Conservation (phyloP, 495 filamentous ascomycete genomes). For the Pseudomonodictys pantanalensis region DNA sequence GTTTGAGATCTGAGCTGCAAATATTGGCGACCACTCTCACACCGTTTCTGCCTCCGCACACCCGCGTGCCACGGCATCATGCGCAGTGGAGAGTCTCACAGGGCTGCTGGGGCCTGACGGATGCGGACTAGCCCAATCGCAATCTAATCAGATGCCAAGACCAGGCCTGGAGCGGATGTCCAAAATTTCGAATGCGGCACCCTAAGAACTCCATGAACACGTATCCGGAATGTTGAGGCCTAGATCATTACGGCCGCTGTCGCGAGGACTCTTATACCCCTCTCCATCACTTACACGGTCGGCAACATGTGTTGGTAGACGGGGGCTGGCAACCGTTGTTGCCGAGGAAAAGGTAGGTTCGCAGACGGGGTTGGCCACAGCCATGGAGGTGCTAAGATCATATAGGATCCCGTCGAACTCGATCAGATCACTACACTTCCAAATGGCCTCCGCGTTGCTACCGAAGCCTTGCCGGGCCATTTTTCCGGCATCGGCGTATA, state of each 20-base stretch:
- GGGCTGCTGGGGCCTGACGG: too few species aligned
- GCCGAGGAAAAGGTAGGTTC: conserved; percentile 33
- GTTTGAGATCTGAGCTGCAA: too few species aligned
- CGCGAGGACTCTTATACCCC: conserved; percentile 20
- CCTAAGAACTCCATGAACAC: too few species aligned
- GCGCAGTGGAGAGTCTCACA: too few species aligned
- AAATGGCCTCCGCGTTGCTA: conserved; percentile 93
- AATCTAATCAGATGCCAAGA: too few species aligned
- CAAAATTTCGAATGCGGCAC: not conserved
- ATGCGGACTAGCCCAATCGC: too few species aligned
- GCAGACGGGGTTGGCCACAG: not conserved
- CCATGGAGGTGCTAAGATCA: not conserved
- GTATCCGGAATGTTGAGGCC: conserved; percentile 28
- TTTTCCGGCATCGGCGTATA: conserved; percentile 96
- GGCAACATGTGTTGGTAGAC: conserved; percentile 1
- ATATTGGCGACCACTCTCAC: too few species aligned
- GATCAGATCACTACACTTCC: conserved; percentile 85
- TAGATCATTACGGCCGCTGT: conserved; percentile 18
- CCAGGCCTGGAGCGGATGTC: too few species aligned
- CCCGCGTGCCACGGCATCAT: too few species aligned
- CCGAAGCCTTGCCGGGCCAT: conserved; percentile 90
- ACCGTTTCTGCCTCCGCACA: too few species aligned
- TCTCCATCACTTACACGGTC: conserved; percentile 1
- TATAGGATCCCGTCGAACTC: conserved; percentile 85
- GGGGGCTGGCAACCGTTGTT: conserved; percentile 26